Conservation (phyloP, 1,139 yeast species). For the Nematodospora anomalae region DNA sequence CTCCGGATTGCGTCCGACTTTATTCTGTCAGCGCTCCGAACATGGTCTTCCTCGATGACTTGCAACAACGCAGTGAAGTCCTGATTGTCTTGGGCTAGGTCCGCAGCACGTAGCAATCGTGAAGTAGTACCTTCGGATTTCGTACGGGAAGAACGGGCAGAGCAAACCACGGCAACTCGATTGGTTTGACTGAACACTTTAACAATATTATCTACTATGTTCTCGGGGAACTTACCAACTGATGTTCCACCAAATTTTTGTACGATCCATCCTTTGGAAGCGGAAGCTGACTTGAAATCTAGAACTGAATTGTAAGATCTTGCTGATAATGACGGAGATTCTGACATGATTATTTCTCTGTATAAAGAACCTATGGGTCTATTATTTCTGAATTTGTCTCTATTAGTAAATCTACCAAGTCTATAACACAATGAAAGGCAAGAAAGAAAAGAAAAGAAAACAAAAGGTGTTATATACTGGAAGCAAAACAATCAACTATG, state of each 20-base stretch:
- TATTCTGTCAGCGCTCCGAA: constrained; percentile 67
- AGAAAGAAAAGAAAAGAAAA: too few relatives aligned
- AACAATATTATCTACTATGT: constrained; percentile 82
- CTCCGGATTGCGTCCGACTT: constrained; percentile 42
- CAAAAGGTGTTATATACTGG: too few relatives aligned
- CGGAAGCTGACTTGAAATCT: constrained; percentile 28
- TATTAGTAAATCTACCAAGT: too few relatives aligned
- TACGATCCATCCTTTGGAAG: constrained; percentile 72
- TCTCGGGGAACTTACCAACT: constrained; percentile 88
- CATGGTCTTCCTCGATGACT: constrained; percentile 73
- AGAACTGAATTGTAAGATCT: constrained; percentile 43
- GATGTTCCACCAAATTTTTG: constrained; percentile 99
- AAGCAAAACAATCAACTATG: too few relatives aligned
- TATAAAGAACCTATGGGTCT: too few relatives aligned
- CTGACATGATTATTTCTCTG: constrained; percentile 10
- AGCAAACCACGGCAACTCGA: constrained; percentile 93
- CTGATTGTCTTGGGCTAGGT: constrained; percentile 59
- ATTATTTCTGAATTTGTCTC: too few relatives aligned
- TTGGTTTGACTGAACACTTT: constrained; percentile 57
- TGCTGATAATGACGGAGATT: constrained; percentile 11
- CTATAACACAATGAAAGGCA: too few relatives aligned
- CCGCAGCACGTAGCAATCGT: constrained; percentile 76
- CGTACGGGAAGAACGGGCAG: constrained; percentile 89
- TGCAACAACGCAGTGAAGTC: constrained; percentile 57
- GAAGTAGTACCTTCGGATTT: constrained; percentile 96